Evolutionary conservation across 495 filamentous ascomycete species (phyloP).

Genomic region (Coniosporium apollinis): DNA sequence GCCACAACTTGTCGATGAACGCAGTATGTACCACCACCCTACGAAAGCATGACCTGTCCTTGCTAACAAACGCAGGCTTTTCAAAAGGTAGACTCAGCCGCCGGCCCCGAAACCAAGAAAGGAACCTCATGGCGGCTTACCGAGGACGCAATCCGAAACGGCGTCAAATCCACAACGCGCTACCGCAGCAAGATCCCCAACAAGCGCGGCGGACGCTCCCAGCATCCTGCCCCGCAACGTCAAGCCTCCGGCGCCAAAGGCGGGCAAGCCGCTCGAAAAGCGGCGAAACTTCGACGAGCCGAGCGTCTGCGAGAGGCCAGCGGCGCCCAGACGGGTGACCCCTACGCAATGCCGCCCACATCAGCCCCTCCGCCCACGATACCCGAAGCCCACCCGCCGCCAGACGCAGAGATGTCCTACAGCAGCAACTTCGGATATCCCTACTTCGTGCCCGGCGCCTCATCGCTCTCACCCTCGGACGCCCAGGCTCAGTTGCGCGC

Average conservation of each 20-base stretch:
- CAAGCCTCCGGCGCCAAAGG: constrained; percentile 40
- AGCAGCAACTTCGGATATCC: no score
- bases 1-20: constrained; percentile 97
- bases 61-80: constrained; percentile 37
- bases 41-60: constrained; percentile 1
- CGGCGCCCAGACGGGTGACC: constrained; percentile 3
- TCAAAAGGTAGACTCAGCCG: constrained; percentile 35
- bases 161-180: constrained; percentile 58
- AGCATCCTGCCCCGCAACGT: constrained; percentile 30
- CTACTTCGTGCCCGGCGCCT: background rate
- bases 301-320: no score
- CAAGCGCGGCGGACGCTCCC: constrained; percentile 29
- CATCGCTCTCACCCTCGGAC: background rate
- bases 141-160: constrained; percentile 38
- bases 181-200: constrained; percentile 40
- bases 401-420: no score
- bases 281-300: constrained; percentile 13
- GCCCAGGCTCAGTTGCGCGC: background rate
- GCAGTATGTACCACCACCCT: constrained; percentile 37
- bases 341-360: background rate
- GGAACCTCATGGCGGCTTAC: constrained; percentile 52
- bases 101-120: constrained; percentile 35
- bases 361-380: background rate
- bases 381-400: background rate
- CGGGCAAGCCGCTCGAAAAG: constrained; percentile 30